Percentiles rank a stretch among this genome's conserved stretches.
These are phyloP conservation scores for Pythium utonaiense DNA, from an alignment of 352 stramenopile species.

Conservation along the genomic window DNA sequence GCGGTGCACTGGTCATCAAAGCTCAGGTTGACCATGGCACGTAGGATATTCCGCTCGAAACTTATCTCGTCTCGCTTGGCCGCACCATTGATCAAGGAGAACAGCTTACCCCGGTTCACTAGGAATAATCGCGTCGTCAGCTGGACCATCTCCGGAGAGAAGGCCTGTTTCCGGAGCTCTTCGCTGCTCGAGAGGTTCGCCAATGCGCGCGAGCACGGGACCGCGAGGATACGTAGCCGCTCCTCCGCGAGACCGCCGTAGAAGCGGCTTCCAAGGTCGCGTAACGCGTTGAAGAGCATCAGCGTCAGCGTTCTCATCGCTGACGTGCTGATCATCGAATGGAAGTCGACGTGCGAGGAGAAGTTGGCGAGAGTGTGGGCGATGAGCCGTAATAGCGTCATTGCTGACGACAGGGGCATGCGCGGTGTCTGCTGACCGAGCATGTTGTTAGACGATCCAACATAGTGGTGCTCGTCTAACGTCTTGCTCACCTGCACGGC, in stretches of 20 bases:
- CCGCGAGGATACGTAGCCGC: slow-evolving; percentile 37
- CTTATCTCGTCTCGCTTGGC: slow-evolving; percentile 21
- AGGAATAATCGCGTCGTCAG: slow-evolving; percentile 46
- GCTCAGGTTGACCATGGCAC: slow-evolving; percentile 60
- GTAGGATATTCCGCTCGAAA: slow-evolving; percentile 54
- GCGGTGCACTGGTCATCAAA: slow-evolving; percentile 45
- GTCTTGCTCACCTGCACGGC: slow-evolving; percentile 41
- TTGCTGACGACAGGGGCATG: slow-evolving; percentile 7
- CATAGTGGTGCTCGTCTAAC: slow-evolving; percentile 32
- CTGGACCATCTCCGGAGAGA: slow-evolving; percentile 50
- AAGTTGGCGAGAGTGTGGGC: slow-evolving; percentile 66
- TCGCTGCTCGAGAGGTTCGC: slow-evolving; percentile 70
- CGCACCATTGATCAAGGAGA: neutral
- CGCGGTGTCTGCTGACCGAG: slow-evolving; percentile 13
- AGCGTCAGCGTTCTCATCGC: slow-evolving; percentile 51
- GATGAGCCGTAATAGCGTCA: slow-evolving; percentile 43
- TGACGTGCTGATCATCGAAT: slow-evolving; percentile 40
- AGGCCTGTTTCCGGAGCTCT: slow-evolving; percentile 47
- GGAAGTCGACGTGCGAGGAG: slow-evolving; percentile 59
- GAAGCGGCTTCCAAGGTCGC: slow-evolving; percentile 39
- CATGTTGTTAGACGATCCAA: slow-evolving; percentile 13
- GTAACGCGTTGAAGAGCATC: slow-evolving; percentile 41
- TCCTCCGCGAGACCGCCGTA: slow-evolving; percentile 35
- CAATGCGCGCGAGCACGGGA: slow-evolving; percentile 52
- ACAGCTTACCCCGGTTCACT: slow-evolving; percentile 37